These are phyloP conservation scores for Haplosporangium sp. DNA, from an alignment of 371 early-diverging fungal genomes.

Conservation along the genomic window DNA sequence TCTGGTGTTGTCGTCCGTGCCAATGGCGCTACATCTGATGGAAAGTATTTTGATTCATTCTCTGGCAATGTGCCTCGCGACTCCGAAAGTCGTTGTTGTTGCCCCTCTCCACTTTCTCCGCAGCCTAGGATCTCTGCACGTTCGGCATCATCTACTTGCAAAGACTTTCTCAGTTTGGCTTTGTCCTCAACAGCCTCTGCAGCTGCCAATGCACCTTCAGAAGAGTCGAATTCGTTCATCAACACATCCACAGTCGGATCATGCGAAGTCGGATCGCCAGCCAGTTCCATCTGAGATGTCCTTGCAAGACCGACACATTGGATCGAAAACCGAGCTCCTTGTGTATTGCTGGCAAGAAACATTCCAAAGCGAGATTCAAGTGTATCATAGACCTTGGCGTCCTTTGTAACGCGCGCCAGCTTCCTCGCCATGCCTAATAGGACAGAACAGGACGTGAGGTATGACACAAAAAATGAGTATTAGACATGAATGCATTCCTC, in stretches of 20 bases:
- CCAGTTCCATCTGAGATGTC: slow-evolving; percentile 47
- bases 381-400: slow-evolving; percentile 46
- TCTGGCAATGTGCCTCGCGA: neutral
- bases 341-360: slow-evolving; percentile 57
- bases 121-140: neutral
- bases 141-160: slow-evolving; percentile 13
- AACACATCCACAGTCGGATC: slow-evolving; percentile 35
- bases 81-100: neutral
- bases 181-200: slow-evolving; percentile 24
- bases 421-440: slow-evolving; percentile 54
- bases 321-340: slow-evolving; percentile 38
- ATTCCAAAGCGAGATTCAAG: slow-evolving; percentile 58
- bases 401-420: slow-evolving; percentile 56
- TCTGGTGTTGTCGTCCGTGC: slow-evolving; percentile 11
- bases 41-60: neutral
- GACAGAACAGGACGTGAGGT: neutral
- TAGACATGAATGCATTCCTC: no score
- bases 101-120: neutral
- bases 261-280: slow-evolving; percentile 30
- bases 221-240: slow-evolving; percentile 16
- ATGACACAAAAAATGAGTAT: no score
- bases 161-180: slow-evolving; percentile 13
- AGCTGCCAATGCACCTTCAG: slow-evolving; percentile 16
- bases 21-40: neutral
- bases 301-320: slow-evolving; percentile 43